Evolutionary conservation across 2,329 filamentous ascomycete species (phyloP), one percentile per base, ranked within the genome.

Genomic region (Sphaerostilbella broomeana): DNA sequence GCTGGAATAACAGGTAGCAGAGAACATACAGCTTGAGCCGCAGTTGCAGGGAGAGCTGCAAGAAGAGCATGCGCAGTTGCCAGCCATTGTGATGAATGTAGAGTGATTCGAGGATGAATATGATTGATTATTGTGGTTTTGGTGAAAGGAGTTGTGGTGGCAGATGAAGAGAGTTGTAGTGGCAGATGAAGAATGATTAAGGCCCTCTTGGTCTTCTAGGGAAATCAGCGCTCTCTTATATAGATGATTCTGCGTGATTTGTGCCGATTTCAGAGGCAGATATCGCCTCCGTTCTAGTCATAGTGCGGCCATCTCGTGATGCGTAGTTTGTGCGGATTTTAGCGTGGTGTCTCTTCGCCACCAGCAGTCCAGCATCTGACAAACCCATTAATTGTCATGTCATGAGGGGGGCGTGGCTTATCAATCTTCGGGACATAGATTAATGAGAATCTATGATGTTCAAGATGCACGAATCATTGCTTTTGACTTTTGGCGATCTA

Each of bases 21-120:
- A 12, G 22, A 19, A 55, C 59, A 33, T 49, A 62, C 59, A 62
- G 53, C 51, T 53, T 43, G 58, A 53, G 56, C 59, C 59, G 48
- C 59, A 62, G 55, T 54, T 59, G 56, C 59, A 61, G 43, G 51
- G 44, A 45, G 55, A 52, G 43, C 53, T 46, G n/a, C n/a, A n/a
- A 43, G 45, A 47, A 47, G 57, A 59, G 53, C 59, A 62, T 47
- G 58, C 59, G 47, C 59, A 61, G 53, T 61, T 47, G 47, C 53
- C 58, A 56, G 57, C 49, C 59, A 62, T 62, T 50, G 47, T 59
- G 53, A 54, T 51, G 21, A 18, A 46, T 38, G 42, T 51, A 18
- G 11, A 6, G 37, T 28, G 26, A 12, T 34, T 35, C 16, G 16
- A 25, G 24, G 15, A 6, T 19, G 40, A n/a, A 13, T 15, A 24